Base-by-base conservation (phyloP, 768 basidiomycete genomes). In the Boletus coccyginus region DNA sequence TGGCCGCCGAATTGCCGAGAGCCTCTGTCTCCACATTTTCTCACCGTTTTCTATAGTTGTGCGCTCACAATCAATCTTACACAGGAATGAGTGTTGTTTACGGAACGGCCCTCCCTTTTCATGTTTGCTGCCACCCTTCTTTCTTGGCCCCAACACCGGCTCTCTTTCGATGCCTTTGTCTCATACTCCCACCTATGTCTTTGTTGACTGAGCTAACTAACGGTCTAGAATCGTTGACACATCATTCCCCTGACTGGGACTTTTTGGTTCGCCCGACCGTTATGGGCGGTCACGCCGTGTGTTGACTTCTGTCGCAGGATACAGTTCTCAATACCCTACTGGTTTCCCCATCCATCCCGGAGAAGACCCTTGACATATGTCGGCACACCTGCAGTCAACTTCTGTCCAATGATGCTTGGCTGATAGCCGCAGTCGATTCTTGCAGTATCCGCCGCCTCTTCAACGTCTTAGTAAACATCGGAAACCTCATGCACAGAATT, bases 391-490 rank as follows among this genome's bases (percentile, higher is more conserved):
- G 71, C 50, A 69, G 65, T 39, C 71, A 71, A 33, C 66, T 71
- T 41, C 52, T 71, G 47, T 67, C 67, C 13, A 62, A 62, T 31
- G 63, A 71, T 31, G 58, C 58, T 31, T 62, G 60, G 62, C 46
- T 68, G 33, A 62, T 62, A 35, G 43, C 67, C 33, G 35, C 59
- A 16, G 59, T 63, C 32, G 61, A 74, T 9, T 62, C 66, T 27
- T 63, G 53, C 50, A 77, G 75, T 50, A 60, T 73, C 5, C 77
- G 76, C 52, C 75, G 78, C 7, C 63, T 81, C 8, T 79, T 80
- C 62, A 77, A 77, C 61, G 71, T 80, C 40, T 66, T 79, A 43
- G 75, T 77, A 55, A 77, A 74, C 19, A 70, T 70, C 42, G 76
- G 74, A 21, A 78, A 74, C 29, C 66, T 73, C 53, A 65, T 67